These are phyloP conservation scores for Mytilinidion resinicola DNA, from an alignment of 495 filamentous ascomycete genomes.

Conservation along the genomic window DNA sequence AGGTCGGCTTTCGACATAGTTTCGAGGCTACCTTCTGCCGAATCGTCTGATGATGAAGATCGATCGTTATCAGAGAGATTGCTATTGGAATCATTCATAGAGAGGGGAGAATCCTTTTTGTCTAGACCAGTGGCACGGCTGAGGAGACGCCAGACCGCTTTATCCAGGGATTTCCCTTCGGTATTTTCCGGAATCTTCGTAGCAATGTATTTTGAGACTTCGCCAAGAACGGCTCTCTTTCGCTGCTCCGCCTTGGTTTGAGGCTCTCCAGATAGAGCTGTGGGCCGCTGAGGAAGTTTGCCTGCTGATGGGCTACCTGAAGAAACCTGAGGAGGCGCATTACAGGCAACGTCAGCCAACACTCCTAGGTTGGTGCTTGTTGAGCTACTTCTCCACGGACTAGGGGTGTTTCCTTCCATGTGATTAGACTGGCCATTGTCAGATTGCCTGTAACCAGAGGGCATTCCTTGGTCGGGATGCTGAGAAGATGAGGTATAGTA, in stretches of 20 bases:
- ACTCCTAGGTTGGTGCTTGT: neutral
- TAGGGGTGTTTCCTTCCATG: neutral
- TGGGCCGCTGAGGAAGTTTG: neutral
- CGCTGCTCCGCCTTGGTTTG: conserved; percentile 28
- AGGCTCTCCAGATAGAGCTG: conserved; percentile 14
- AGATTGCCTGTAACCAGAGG: neutral
- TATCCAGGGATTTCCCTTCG: neutral
- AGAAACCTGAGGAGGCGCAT: conserved; percentile 2
- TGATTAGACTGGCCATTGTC: neutral
- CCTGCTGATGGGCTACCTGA: neutral
- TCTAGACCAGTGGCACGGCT: conserved; percentile 1
- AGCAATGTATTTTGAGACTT: conserved; percentile 15
- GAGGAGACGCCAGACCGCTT: neutral
- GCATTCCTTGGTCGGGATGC: neutral
- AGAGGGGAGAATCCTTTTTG: neutral
- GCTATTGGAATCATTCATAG: neutral
- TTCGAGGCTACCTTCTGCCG: neutral
- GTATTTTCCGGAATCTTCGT: conserved; percentile 10
- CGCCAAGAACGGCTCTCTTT: conserved; percentile 12
- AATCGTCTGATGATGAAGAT: neutral
- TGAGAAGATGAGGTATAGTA: neutral
- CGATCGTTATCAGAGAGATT: neutral
- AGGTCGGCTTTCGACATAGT: conserved; percentile 17
- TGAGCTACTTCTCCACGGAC: neutral
- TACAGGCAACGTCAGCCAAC: conserved; percentile 11